Conservation (phyloP, 2,329 filamentous ascomycete species). For the Nemania abortiva region DNA sequence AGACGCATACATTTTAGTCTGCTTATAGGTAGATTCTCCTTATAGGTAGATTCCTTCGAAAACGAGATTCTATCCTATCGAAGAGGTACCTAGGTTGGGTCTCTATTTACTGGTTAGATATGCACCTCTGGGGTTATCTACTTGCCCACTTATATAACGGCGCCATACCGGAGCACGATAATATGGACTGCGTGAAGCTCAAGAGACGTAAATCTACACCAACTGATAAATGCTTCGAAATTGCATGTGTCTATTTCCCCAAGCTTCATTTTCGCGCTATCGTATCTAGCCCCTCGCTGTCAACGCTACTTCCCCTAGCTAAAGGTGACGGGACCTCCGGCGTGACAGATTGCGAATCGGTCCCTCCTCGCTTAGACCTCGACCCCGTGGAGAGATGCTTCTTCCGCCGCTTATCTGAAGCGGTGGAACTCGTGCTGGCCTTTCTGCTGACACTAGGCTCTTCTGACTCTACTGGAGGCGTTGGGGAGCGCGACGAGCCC, state of each 20-base stretch:
- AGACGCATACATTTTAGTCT: too few relatives aligned
- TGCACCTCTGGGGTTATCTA: too few relatives aligned
- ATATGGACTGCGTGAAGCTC: too few relatives aligned
- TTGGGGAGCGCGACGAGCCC: conserved; percentile 63
- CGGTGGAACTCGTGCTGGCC: conserved; percentile 60
- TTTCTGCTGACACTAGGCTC: conserved; percentile 55
- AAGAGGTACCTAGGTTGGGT: too few relatives aligned
- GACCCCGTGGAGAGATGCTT: conserved; percentile 59
- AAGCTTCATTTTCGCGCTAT: conserved; percentile 17
- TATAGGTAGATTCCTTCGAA: too few relatives aligned
- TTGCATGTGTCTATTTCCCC: neutral
- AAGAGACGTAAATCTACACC: neutral
- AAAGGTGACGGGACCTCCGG: conserved; percentile 68
- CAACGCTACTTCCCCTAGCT: conserved; percentile 60
- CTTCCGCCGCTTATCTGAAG: conserved; percentile 65
- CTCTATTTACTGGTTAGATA: too few relatives aligned
- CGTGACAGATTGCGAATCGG: conserved; percentile 65
- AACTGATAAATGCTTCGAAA: neutral
- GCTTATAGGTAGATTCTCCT: too few relatives aligned
- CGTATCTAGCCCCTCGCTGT: conserved; percentile 38
- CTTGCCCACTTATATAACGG: neutral
- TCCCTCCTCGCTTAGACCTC: conserved; percentile 58
- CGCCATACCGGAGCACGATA: neutral
- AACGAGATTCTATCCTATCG: too few relatives aligned
- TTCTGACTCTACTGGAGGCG: conserved; percentile 62